Base-by-base conservation (phyloP, 2,329 filamentous ascomycete species). In the Botryotinia narcissicola region DNA sequence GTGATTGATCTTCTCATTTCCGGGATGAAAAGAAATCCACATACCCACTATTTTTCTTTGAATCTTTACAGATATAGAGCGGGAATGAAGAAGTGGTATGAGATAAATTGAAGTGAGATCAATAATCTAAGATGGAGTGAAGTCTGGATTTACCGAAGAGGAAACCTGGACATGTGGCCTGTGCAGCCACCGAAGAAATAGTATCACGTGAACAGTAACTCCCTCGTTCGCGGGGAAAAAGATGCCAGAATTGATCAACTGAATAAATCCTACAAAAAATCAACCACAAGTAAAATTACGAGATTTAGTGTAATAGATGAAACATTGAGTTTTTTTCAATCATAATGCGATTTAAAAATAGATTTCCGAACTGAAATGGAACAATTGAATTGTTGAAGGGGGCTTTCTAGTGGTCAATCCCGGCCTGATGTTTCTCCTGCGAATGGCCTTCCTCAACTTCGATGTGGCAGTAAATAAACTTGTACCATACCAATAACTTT, bases 261-360 rank as follows among this genome's bases (percentile, higher is more conserved):
- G 46, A 48, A 48, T 46, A 25, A 48, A 48, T 22, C 4, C 20
- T 48, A 10, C 46, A 48, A 48, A 22, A 10, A 48, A 48, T 48
- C 46, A 48, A 48, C 9, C 8, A 25, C 20, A 48, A 10, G 46
- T 48, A 25, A 10, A 25, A 48, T 48, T 25, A 25, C 20, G 9
- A 48, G 46, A 48, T 0, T 48, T 22, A 48, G 8, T 10, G 20
- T 48, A 22, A 1, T 8, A 22, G 9, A 9, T 46, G 7, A 22
- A 20, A 46, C 8, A 46, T 46, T 46, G 44, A 2, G 44, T 22
- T 9, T 0, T 46, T 4, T 22, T 3, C 7, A 9, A 22, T 46
- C 2, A 9, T 22, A 46, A 0, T 0, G 3, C 2, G 0, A 22
- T 46, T 9, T 20, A 46, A 22, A 22, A 10, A 48, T 25, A 3